phyloP scores from a whole-genome alignment of 495 filamentous ascomycete species.

The Neurospora intermedia region DNA sequence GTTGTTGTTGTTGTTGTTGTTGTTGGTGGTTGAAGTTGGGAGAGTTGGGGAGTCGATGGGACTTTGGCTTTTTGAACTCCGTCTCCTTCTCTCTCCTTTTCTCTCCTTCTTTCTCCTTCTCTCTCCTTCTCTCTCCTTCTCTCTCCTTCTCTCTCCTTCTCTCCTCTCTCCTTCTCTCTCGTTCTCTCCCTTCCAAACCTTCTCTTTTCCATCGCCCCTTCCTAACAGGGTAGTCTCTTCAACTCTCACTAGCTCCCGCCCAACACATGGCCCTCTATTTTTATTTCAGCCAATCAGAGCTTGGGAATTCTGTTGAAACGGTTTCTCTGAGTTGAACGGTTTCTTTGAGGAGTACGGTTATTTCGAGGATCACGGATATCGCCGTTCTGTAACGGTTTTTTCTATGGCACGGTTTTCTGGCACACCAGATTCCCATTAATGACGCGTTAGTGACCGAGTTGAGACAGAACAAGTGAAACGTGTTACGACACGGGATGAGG shows the following conservation, averaged over 20 bases:
- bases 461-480: too few species aligned
- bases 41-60: not conserved
- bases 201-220: not conserved
- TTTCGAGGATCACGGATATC: not conserved
- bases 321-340: not conserved
- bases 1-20: too few species aligned
- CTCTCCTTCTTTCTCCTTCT: too few species aligned
- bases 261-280: not conserved
- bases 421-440: too few species aligned
- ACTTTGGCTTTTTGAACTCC: not conserved
- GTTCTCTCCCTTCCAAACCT: too few species aligned
- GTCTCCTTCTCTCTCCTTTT: too few species aligned
- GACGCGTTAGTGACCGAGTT: not conserved
- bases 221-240: not conserved
- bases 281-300: not conserved
- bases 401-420: too few species aligned
- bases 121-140: too few species aligned
- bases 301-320: not conserved
- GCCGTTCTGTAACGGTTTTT: too few species aligned
- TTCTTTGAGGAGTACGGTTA: not conserved
- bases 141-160: too few species aligned
- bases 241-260: not conserved
- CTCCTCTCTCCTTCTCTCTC: too few species aligned
- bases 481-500: not conserved
- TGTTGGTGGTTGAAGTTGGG: not conserved